Conservation (phyloP, 1,284 basidiomycete genomes). For the Trichosporon coremiiforme region DNA sequence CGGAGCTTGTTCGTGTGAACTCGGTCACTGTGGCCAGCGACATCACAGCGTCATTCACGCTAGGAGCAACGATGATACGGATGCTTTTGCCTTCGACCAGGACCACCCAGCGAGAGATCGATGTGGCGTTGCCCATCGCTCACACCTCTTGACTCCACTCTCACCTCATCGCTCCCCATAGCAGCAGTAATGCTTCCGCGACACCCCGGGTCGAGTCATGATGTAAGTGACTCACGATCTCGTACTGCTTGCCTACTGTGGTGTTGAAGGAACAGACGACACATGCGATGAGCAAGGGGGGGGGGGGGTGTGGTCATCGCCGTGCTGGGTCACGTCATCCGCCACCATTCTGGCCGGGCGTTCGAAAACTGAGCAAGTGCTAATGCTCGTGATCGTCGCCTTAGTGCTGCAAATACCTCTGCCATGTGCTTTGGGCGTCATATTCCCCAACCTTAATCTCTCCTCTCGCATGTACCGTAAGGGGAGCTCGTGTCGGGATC, state of each 20-base stretch:
- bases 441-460: not conserved
- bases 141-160: too few species aligned
- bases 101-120: not conserved
- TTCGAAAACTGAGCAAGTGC: not conserved
- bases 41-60: not conserved
- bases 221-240: not conserved
- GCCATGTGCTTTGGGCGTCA: not conserved
- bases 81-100: too few species aligned
- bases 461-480: not conserved
- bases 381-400: not conserved
- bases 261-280: not conserved
- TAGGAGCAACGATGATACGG: not conserved
- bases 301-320: not conserved
- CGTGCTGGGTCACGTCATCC: conserved; percentile 1
- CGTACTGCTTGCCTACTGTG: not conserved
- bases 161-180: not conserved
- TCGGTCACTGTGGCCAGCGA: too few species aligned
- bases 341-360: not conserved
- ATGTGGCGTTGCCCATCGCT: not conserved
- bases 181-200: too few species aligned
- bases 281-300: not conserved
- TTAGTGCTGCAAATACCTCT: not conserved
- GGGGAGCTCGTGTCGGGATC: not conserved
- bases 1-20: not conserved
- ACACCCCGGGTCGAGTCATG: not conserved